Conservation (phyloP, 257 asterid genomes). For the Jaltomata sinuosa region DNA sequence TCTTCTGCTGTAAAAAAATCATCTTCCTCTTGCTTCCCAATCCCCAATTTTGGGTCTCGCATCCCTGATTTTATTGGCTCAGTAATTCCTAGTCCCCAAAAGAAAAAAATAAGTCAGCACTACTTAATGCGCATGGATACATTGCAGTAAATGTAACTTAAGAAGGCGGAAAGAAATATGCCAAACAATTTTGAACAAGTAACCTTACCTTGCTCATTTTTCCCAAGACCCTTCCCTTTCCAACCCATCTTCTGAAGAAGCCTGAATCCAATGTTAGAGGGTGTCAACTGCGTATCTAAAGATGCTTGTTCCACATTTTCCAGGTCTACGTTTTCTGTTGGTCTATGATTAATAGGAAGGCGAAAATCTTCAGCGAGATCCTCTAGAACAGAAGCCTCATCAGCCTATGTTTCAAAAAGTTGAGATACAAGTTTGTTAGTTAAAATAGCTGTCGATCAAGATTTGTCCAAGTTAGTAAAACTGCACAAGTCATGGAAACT, state of each 20-base stretch:
- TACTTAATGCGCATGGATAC: background rate
- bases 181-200: background rate
- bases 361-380: slow-evolving; percentile 91
- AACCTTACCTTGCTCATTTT: slow-evolving; percentile 81
- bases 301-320: slow-evolving; percentile 96
- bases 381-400: slow-evolving; percentile 74
- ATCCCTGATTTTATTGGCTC: slow-evolving; percentile 98
- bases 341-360: slow-evolving; percentile 75
- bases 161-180: background rate
- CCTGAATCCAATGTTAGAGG: slow-evolving; percentile 82
- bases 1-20: slow-evolving; percentile 96
- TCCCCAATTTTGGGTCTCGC: slow-evolving; percentile 80
- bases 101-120: background rate
- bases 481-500: background rate
- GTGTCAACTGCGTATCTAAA: slow-evolving; percentile 60
- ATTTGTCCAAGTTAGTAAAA: background rate
- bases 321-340: slow-evolving; percentile 79
- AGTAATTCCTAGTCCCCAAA: slow-evolving; percentile 46
- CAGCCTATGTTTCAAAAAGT: slow-evolving; percentile 26
- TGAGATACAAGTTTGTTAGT: background rate
- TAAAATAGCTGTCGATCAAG: background rate
- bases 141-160: background rate
- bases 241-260: slow-evolving; percentile 99
- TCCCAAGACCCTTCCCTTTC: slow-evolving; percentile 99
- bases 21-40: slow-evolving; percentile 99